Base-by-base conservation (phyloP, 2,329 filamentous ascomycete genomes). In the Fusarium euwallaceae region DNA sequence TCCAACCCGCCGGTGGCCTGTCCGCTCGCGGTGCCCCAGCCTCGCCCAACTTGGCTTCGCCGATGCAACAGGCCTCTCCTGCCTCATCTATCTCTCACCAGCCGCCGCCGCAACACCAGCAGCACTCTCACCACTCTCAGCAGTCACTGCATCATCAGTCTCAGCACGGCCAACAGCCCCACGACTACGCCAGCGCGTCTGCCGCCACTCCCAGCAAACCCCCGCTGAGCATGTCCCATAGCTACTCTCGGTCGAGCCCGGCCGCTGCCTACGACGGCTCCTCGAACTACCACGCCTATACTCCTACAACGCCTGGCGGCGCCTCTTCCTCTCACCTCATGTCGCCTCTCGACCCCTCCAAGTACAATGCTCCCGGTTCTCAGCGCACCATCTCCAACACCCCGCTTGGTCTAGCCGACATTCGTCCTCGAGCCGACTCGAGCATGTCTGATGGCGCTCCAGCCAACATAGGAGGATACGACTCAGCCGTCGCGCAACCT, bases 341-440 rank as follows among this genome's bases (percentile, higher is more conserved):
- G 81, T 90, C 90, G 59, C 87, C 89, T 6, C 85, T 84, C 67
- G 87, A 89, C 68, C 75, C 78, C 43, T 77, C 84, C 67, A 91
- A 90, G 77, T 92, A 91, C 81, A 85, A 83, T 74, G 85, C 87
- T 48, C 86, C 89, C 10, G 88, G 86, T 59, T 91, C 84, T 81
- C 92, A 85, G 88, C 90, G 90, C 73, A 89, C 87, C 70, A 84
- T 92, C 63, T 94, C 94, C 75, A 96, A 97, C 81, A 97, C 95
- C 10, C 96, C 96, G 4, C 88, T 98, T 36, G 97, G 95, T 17
- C 89, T 98, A 51, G 94, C 95, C 70, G 96, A 98, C 82, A 98
- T 98, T 81, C 90, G 96, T 68, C 95, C 95, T 12, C 91, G 95
- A 67, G 93, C 94, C 74, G 94, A 98, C 80, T 95, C 94, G 61